Conservation (phyloP, 169 alveolate species). For the Plasmodium blacklocki region DNA sequence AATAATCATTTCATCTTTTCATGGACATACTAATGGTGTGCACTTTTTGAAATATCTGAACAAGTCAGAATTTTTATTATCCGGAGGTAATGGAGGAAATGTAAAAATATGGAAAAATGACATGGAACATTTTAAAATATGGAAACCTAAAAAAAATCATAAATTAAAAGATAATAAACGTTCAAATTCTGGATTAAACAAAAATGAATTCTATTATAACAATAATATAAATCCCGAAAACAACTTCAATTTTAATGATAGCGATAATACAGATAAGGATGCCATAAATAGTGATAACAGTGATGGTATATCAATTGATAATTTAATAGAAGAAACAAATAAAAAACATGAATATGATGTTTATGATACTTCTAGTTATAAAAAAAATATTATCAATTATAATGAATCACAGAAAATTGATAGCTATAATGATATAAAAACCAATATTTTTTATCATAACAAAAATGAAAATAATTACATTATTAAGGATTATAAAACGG, state of each 20-base stretch:
- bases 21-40: conserved; percentile 75
- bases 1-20: conserved; percentile 56
- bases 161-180: conserved; percentile 4
- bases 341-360: conserved; percentile 29
- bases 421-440: conserved; percentile 20
- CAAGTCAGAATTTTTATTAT: conserved; percentile 53
- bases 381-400: conserved; percentile 36
- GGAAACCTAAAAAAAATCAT: conserved; percentile 57
- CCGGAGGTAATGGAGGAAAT: conserved; percentile 74
- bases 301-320: conserved; percentile 39
- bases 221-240: conserved; percentile 1
- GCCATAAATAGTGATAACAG: conserved; percentile 22
- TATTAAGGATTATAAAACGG: background rate
- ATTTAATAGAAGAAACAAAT: conserved; percentile 47
- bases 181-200: background rate
- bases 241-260: conserved; percentile 47
- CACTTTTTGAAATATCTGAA: conserved; percentile 41
- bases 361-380: conserved; percentile 47
- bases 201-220: background rate
- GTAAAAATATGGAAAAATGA: conserved; percentile 73
- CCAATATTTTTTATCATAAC: conserved; percentile 36
- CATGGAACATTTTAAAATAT: conserved; percentile 58
- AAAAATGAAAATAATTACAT: conserved; percentile 17
- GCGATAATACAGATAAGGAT: conserved; percentile 31
- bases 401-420: conserved; percentile 9